Base-by-base conservation (phyloP, 1,284 basidiomycete species). In the Melampsora medusae region DNA sequence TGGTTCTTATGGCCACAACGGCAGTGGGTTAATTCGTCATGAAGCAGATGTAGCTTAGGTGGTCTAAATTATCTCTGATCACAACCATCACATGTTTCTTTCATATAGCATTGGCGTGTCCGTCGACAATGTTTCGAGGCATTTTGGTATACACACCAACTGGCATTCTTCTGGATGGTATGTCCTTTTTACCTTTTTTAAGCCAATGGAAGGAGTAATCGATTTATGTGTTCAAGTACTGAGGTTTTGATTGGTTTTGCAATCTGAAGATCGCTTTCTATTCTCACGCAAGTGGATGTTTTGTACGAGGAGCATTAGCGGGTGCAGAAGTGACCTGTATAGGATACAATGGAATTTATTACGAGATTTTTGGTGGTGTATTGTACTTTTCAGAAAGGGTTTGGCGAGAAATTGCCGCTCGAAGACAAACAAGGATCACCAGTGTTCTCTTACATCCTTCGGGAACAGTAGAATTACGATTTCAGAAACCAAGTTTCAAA, bases 131-230 rank as follows among this genome's bases (percentile, higher is more conserved):
- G 89, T 84, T 94, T 93, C 83, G 92, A 95, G 83, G 91, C 88
- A 0, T 95, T 95, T 85, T 94, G 92, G 92, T 93, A 92, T 83
- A 93, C 92, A 28, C 92, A 93, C 79, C 92, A 93, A 80, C 87
- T 93, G 62, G 92, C 92, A 10, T 92, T 92, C 86, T 92, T 93
- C 86, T 93, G 92, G 85, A 91, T 92, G 89, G 86, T 93, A 78
- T 79, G 62, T 42, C 25, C 49, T n/a, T 69, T 1, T 17, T 70
- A 4, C 6, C n/a, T 70, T 56, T 25, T 28, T 56, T 17, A 0
- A 56, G 28, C 61, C 25, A 31, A 1, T 38, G 19, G 35, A 38
- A 38, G 19, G 35, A 67, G 6, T 49, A 4, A 31, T 6, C 6
- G 25, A 16, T 2, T n/a, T 10, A 22, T 22, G 53, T 28, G 53